These are phyloP conservation scores for Penicillium polonicum DNA, from an alignment of 2,329 filamentous ascomycete genomes.

Conservation along the genomic window DNA sequence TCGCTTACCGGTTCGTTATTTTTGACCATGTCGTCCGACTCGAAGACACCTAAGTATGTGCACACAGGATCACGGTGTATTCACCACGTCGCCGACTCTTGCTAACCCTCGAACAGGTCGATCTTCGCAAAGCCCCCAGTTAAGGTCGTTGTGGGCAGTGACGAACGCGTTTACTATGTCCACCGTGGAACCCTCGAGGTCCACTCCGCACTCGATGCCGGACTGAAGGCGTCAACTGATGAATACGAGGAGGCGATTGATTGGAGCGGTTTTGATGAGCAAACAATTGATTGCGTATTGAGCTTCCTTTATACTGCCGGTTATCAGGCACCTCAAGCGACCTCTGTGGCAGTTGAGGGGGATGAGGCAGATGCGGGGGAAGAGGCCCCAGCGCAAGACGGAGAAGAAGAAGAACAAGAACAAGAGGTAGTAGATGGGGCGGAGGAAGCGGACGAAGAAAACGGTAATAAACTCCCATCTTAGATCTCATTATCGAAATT, in stretches of 20 bases:
- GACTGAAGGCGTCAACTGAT: not conserved
- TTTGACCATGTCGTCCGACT: not conserved
- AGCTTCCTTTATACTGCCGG: conserved; percentile 1
- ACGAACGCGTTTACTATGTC: not conserved
- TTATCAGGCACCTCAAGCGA: not conserved
- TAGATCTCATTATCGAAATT: not conserved
- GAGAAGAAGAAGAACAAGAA: not conserved
- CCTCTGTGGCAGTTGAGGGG: not conserved
- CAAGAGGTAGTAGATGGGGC: not conserved
- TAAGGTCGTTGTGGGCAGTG: not conserved
- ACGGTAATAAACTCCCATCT: not conserved
- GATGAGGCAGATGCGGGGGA: not conserved
- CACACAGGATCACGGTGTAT: not conserved
- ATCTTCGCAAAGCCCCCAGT: conserved; percentile 6
- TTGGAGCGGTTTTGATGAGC: conserved; percentile 2
- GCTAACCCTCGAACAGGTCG: not conserved
- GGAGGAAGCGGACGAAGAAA: not conserved
- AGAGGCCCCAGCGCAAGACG: not conserved
- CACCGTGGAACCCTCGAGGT: conserved; percentile 3
- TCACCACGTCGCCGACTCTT: not conserved
- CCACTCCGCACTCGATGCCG: not conserved
- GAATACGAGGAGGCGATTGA: not conserved
- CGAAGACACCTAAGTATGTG: not conserved
- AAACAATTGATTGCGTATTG: conserved; percentile 5
- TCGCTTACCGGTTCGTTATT: not conserved